Base-by-base conservation (phyloP, 2,329 filamentous ascomycete species). In the Pyrenochaeta sp. region DNA sequence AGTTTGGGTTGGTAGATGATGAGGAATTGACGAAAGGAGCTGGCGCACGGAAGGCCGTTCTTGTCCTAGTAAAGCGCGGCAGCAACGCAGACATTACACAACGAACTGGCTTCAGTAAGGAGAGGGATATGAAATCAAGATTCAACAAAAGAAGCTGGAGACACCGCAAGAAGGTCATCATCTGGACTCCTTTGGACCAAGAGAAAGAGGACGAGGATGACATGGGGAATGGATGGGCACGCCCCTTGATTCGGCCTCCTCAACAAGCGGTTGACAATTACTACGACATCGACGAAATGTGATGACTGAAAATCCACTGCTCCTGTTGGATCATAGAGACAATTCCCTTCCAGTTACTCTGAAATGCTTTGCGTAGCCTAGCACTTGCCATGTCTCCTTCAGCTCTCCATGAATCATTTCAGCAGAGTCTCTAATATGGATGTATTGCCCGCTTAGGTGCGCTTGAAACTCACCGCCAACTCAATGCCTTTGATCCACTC, bases 251-350 rank as follows among this genome's bases (percentile, higher is more conserved):
- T 15, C 57, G 59, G 6, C 57, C 50, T 22, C 57, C 59, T 22
- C 48, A 48, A 9, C 59, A 60, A 28, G 51, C 48, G 12, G 54
- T 54, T 32, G 59, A 62, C 48, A 46, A 56, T 37, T 62, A 62
- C n/a, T 57, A 60, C 54, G 59, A 62, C 12, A 60, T 62, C 27
- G 57, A 62, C 24, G 59, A 62, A 8, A 52, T 62, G 22, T 62
- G 46, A 59, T n/a, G 10, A 36, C 25, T n/a, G 42, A 44, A 39
- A 19, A 19, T 19, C 19, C 19, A 19, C 19, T 19, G 19, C 19
- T 19, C 19, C 19, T 19, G 19, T 19, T 19, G 19, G 19, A 19
- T 19, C 19, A 19, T 19, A 19, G 1, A 19, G 19, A 19, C 19
- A 19, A 19, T 19, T 19, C 19, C 19, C 19, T 19, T 19, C 19